These are phyloP conservation scores for Epichloe gansuensis DNA, from an alignment of 2,329 filamentous ascomycete genomes.

Conservation along the genomic window DNA sequence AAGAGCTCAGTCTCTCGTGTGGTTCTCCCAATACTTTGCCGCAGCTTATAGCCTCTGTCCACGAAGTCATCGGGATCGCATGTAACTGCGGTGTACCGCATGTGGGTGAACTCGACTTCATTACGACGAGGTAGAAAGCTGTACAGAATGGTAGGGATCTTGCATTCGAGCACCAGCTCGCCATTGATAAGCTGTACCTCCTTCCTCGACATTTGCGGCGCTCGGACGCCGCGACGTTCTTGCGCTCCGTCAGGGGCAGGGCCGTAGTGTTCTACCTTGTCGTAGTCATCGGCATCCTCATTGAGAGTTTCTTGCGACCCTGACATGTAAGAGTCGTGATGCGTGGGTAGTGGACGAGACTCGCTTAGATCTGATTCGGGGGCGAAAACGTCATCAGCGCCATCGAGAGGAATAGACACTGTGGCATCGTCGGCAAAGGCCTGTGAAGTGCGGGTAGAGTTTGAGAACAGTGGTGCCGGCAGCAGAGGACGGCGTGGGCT, in stretches of 20 bases:
- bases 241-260: slow-evolving; percentile 80
- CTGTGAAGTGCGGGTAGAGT: slow-evolving; percentile 33
- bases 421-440: slow-evolving; percentile 55
- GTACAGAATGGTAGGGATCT: slow-evolving; percentile 96
- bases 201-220: slow-evolving; percentile 80
- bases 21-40: slow-evolving; percentile 77
- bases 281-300: slow-evolving; percentile 25
- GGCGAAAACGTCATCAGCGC: slow-evolving; percentile 63
- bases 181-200: slow-evolving; percentile 96
- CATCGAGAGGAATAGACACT: slow-evolving; percentile 55
- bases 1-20: slow-evolving; percentile 86
- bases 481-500: slow-evolving; percentile 79
- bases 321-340: slow-evolving; percentile 41
- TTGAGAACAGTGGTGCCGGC: slow-evolving; percentile 72
- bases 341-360: slow-evolving; percentile 37
- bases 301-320: slow-evolving; percentile 43
- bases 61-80: slow-evolving; percentile 94
- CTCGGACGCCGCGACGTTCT: slow-evolving; percentile 71
- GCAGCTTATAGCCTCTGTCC: slow-evolving; percentile 75
- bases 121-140: slow-evolving; percentile 89
- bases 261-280: slow-evolving; percentile 70
- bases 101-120: slow-evolving; percentile 93
- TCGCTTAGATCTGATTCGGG: slow-evolving; percentile 42
- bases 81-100: slow-evolving; percentile 97
- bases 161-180: slow-evolving; percentile 94